Percentiles rank a stretch among this genome's conserved stretches.
phyloP scores from a whole-genome alignment of 192 early-diverging fungal genomes.

The Backusella psychrophila region DNA sequence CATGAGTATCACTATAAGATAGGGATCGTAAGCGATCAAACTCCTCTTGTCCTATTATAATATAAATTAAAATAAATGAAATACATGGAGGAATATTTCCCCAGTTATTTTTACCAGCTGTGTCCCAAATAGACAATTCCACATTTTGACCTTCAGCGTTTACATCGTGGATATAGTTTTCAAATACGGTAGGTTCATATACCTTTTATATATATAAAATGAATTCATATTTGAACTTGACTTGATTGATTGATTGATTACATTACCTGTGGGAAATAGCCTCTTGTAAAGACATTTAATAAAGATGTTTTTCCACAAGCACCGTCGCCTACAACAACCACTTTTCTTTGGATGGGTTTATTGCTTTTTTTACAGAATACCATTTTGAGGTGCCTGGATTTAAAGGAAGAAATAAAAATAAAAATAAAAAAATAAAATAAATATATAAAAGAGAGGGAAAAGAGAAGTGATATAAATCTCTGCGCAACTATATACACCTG shows the following conservation, averaged over 20 bases:
- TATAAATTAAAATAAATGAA: neutral
- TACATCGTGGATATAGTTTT: constrained; percentile 35
- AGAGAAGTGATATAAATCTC: neutral
- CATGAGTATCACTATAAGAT: constrained; percentile 35
- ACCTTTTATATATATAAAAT: constrained; percentile 13
- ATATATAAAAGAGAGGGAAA: neutral
- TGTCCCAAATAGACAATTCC: constrained; percentile 39
- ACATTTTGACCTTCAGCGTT: constrained; percentile 33
- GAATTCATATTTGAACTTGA: neutral
- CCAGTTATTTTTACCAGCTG: constrained; percentile 13
- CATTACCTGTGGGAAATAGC: constrained; percentile 78
- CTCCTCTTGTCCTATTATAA: constrained; percentile 30
- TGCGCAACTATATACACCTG: neutral
- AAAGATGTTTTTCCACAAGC: constrained; percentile 82
- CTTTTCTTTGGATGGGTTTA: constrained; percentile 27
- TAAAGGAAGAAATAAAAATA: neutral
- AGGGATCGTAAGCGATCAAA: constrained; percentile 27
- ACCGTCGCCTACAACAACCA: constrained; percentile 62
- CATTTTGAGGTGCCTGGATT: constrained; percentile 9
- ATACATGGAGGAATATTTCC: neutral
- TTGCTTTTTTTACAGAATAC: constrained; percentile 9
- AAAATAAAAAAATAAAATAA: neutral
- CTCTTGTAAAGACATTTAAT: constrained; percentile 73
- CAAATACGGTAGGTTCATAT: constrained; percentile 43
- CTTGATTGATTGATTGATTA: neutral